Evolutionary conservation across 2,329 filamentous ascomycete species (phyloP).

Genomic region (Graphilbum sp.): DNA sequence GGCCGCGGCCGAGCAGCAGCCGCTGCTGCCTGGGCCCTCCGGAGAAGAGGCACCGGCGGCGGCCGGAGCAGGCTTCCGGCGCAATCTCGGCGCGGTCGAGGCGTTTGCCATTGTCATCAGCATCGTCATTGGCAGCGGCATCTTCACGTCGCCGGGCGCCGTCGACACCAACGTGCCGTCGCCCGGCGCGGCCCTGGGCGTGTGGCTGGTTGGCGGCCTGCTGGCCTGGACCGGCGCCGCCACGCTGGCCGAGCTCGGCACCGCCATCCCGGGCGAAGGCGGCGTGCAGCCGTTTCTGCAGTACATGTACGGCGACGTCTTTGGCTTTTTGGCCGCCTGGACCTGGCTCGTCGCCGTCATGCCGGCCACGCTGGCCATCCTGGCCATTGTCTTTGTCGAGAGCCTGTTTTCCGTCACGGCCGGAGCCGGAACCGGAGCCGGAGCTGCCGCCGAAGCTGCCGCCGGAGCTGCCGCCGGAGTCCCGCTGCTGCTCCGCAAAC

Average conservation of each 20-base stretch:
- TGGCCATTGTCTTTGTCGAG: constrained; percentile 47
- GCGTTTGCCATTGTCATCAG: constrained; percentile 44
- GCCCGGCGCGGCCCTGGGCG: constrained; percentile 36
- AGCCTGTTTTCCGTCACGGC: constrained; percentile 37
- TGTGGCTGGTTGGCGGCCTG: constrained; percentile 46
- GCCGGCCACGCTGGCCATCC: constrained; percentile 46
- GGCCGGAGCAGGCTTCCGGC: constrained; percentile 22
- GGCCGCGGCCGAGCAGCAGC: neutral
- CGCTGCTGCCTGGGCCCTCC: no score
- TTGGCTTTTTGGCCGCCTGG: constrained; percentile 48
- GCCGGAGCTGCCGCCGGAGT: no score
- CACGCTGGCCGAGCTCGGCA: constrained; percentile 46
- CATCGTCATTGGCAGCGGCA: constrained; percentile 47
- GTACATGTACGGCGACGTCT: constrained; percentile 42
- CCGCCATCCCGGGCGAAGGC: constrained; percentile 45
- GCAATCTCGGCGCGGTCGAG: constrained; percentile 29
- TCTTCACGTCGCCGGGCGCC: constrained; percentile 48
- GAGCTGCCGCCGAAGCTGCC: no score
- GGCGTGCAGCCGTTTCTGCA: constrained; percentile 47
- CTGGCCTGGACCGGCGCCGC: constrained; percentile 47
- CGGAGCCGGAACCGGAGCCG: no score
- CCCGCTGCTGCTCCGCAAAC: constrained; percentile 26
- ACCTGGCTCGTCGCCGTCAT: constrained; percentile 49
- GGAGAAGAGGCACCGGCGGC: no score
- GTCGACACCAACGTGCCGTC: constrained; percentile 51